Conservation (phyloP, 768 basidiomycete genomes). For the Lentinula aciculospora region DNA sequence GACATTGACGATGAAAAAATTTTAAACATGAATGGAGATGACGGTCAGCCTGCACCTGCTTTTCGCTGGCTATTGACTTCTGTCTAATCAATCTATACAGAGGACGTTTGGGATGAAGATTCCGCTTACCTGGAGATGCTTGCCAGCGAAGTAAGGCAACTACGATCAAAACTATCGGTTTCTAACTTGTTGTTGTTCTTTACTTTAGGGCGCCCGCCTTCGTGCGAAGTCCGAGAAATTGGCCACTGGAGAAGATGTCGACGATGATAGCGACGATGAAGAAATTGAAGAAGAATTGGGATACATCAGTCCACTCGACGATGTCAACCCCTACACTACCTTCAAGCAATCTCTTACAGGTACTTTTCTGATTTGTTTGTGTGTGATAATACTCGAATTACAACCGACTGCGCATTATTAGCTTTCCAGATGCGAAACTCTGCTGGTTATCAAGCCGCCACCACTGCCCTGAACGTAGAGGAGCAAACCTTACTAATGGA, state of each 20-base stretch:
- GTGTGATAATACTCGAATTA: conserved; percentile 6
- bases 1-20: conserved; percentile 49
- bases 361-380: conserved; percentile 27
- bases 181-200: neutral
- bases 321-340: conserved; percentile 66
- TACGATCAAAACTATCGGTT: neutral
- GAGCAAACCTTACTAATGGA: conserved; percentile 83
- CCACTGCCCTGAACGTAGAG: conserved; percentile 65
- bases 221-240: conserved; percentile 53
- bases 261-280: conserved; percentile 47
- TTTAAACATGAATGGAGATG: conserved; percentile 63
- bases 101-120: conserved; percentile 89
- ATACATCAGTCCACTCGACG: conserved; percentile 80
- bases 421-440: conserved; percentile 75
- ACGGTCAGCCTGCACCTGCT: conserved; percentile 29
- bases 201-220: conserved; percentile 61
- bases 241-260: conserved; percentile 32
- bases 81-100: conserved; percentile 24
- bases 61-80: neutral
- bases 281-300: conserved; percentile 80
- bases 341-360: conserved; percentile 79
- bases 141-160: conserved; percentile 61
- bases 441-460: conserved; percentile 63
- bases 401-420: conserved; percentile 23
- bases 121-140: conserved; percentile 85